phyloP scores from a whole-genome alignment of 139 green algal species.

The Chlamydomonas applanata region DNA sequence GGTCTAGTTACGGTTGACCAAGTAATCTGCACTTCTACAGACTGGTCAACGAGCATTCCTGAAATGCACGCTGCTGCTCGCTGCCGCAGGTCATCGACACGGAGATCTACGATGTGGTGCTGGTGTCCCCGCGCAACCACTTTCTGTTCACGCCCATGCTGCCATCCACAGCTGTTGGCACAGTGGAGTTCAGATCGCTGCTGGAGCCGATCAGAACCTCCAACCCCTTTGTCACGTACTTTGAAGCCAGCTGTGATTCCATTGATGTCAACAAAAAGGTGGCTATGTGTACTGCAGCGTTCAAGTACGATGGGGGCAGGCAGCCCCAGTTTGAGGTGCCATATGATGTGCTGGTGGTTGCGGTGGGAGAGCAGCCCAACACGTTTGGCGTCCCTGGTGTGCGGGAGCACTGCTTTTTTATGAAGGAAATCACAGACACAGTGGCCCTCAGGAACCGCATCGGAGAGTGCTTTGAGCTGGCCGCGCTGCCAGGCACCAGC shows the following conservation, averaged over 20 bases:
- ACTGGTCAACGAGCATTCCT: too few relatives aligned
- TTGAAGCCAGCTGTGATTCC: constrained; percentile 48
- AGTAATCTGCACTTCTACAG: too few relatives aligned
- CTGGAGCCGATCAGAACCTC: constrained; percentile 65
- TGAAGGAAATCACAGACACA: constrained; percentile 74
- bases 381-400: constrained; percentile 78
- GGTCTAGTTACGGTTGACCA: too few relatives aligned
- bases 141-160: constrained; percentile 83
- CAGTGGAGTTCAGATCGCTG: constrained; percentile 52
- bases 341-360: constrained; percentile 77
- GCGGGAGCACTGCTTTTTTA: constrained; percentile 75
- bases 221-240: constrained; percentile 62
- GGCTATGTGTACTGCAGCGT: constrained; percentile 36
- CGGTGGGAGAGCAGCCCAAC: constrained; percentile 73
- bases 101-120: constrained; percentile 62
- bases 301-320: constrained; percentile 33
- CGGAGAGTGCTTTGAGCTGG: constrained; percentile 66
- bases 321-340: constrained; percentile 47
- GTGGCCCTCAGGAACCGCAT: constrained; percentile 51
- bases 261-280: constrained; percentile 51
- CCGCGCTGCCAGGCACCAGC: constrained; percentile 61
- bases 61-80: too few relatives aligned
- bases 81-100: constrained; percentile 68
- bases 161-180: constrained; percentile 66
- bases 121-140: constrained; percentile 63